Conservation (phyloP, 345 rosid genomes). For the Citrus trifoliata region DNA sequence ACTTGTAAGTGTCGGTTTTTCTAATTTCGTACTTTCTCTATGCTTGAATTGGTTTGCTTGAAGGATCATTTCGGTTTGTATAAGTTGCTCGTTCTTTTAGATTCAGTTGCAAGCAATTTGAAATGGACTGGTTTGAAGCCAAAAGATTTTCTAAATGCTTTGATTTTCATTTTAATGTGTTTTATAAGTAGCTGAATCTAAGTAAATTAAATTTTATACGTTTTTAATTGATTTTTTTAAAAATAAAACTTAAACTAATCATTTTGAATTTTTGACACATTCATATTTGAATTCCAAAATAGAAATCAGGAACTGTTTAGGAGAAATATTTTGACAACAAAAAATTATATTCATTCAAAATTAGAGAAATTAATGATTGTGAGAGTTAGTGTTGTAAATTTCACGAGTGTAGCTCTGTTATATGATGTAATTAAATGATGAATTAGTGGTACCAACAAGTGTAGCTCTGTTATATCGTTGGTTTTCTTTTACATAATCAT, state of each 20-base stretch:
- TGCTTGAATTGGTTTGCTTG: neutral
- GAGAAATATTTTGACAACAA: neutral
- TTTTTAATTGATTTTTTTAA: too few species aligned
- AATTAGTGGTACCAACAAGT: neutral
- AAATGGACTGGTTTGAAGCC: neutral
- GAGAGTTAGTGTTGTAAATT: neutral
- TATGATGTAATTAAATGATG: neutral
- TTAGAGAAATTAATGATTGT: neutral
- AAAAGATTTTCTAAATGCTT: neutral
- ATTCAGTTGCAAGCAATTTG: neutral
- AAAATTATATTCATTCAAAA: neutral
- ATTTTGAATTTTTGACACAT: neutral
- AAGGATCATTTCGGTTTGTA: neutral
- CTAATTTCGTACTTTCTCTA: neutral
- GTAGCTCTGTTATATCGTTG: neutral
- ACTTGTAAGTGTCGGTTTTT: conserved; percentile 56
- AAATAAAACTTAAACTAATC: too few species aligned
- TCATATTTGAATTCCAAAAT: neutral
- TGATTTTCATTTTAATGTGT: neutral
- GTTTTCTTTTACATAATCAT: neutral
- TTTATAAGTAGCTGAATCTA: neutral
- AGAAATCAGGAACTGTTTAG: neutral
- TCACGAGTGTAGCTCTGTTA: neutral
- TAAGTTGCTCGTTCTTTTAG: neutral
- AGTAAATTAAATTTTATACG: neutral